Conservation (phyloP, 2,329 filamentous ascomycete genomes). For the Cyphellophora attinorum region DNA sequence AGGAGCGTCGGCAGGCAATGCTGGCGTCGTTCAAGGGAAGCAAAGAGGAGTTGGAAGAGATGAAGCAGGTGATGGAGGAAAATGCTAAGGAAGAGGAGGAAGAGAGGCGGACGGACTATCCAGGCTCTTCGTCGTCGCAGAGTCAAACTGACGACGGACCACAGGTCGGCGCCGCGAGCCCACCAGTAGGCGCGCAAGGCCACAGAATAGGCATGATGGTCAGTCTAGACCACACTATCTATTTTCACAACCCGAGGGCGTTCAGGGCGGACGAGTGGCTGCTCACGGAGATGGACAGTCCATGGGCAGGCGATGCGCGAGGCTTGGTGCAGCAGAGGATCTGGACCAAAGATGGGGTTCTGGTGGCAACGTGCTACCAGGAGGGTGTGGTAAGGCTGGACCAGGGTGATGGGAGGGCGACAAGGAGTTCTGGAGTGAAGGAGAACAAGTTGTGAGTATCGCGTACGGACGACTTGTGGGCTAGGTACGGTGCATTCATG, state of each 20-base stretch:
- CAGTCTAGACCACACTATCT: slow-evolving; percentile 41
- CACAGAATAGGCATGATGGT: slow-evolving; percentile 39
- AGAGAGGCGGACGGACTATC: slow-evolving; percentile 24
- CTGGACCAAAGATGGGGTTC: slow-evolving; percentile 37
- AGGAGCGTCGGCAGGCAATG: slow-evolving; percentile 30
- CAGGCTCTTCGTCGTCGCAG: slow-evolving; percentile 6
- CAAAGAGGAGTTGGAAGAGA: slow-evolving; percentile 31
- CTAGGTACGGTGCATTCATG: no score
- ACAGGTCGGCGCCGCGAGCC: no score
- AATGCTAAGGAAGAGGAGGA: slow-evolving; percentile 31
- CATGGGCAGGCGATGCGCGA: slow-evolving; percentile 41
- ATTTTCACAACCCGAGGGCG: slow-evolving; percentile 39
- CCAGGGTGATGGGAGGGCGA: slow-evolving; percentile 25
- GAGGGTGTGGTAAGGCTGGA: slow-evolving; percentile 39
- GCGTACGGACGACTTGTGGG: no score
- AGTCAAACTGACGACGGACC: neutral
- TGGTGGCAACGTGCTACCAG: slow-evolving; percentile 42
- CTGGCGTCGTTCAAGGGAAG: slow-evolving; percentile 31
- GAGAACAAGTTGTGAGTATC: no score
- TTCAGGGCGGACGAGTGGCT: slow-evolving; percentile 44
- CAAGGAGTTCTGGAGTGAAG: no score
- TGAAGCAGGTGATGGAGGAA: slow-evolving; percentile 29
- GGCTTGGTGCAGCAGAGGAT: slow-evolving; percentile 40
- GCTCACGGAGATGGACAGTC: slow-evolving; percentile 39
- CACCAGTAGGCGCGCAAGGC: slow-evolving; percentile 3